phyloP scores from a whole-genome alignment of 352 stramenopile species.

The Phytophthora aleatoria region DNA sequence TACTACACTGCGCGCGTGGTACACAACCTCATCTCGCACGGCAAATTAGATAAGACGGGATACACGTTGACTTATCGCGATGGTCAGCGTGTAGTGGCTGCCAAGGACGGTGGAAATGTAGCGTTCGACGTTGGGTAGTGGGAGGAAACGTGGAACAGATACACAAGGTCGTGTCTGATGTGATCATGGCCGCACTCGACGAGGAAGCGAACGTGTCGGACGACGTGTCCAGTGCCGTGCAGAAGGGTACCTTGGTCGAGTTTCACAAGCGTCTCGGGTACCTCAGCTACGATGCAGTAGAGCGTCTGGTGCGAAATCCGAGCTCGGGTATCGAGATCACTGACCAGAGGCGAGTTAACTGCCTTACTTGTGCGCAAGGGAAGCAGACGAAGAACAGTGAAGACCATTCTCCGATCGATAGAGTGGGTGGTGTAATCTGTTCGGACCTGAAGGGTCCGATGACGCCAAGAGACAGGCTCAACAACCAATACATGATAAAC shows the following conservation, averaged over 20 bases:
- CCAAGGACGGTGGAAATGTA: neutral
- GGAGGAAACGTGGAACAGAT: neutral
- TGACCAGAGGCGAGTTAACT: neutral
- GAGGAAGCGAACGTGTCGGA: neutral
- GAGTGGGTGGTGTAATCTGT: neutral
- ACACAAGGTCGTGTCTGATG: no score
- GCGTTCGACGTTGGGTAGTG: neutral
- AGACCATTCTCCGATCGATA: neutral
- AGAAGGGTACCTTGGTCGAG: neutral
- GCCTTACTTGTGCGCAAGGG: neutral
- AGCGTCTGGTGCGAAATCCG: neutral
- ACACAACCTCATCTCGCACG: neutral
- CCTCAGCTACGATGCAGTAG: neutral
- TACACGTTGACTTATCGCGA: neutral
- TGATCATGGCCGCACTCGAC: neutral
- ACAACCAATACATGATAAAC: neutral
- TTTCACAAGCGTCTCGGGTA: neutral
- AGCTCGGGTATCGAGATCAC: neutral
- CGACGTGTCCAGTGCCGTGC: neutral
- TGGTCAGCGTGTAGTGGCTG: neutral
- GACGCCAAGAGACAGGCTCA: neutral
- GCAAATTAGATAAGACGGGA: neutral
- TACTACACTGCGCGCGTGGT: neutral
- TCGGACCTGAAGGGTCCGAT: constrained; percentile 1
- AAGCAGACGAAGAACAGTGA: neutral